phyloP scores from a whole-genome alignment of 2,329 filamentous ascomycete genomes.

The Monosporascus sp. region DNA sequence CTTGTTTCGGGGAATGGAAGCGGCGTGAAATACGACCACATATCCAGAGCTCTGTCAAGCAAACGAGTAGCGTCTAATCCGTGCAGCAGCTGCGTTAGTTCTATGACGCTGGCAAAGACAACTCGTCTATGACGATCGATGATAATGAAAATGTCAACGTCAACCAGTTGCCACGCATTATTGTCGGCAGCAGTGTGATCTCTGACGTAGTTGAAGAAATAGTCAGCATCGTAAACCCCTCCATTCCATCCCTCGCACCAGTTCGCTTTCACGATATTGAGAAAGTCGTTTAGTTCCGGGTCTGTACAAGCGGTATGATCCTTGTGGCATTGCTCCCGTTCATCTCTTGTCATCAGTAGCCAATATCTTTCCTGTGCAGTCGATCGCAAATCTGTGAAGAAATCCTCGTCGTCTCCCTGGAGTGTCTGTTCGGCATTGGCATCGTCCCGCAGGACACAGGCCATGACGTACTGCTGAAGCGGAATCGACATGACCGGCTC shows the following conservation, averaged over 20 bases:
- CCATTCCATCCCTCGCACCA: slow-evolving; percentile 5
- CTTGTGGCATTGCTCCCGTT: neutral
- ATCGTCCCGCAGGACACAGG: neutral
- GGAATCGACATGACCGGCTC: slow-evolving; percentile 1
- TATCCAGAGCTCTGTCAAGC: slow-evolving; percentile 5
- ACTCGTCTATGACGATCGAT: slow-evolving; percentile 8
- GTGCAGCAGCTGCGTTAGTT: slow-evolving; percentile 6
- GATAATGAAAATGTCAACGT: slow-evolving; percentile 5
- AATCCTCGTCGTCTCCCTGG: neutral
- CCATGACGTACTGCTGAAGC: slow-evolving; percentile 5
- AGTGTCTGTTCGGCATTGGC: neutral
- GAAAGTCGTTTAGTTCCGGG: neutral
- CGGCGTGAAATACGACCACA: slow-evolving; percentile 12
- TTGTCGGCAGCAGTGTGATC: slow-evolving; percentile 4
- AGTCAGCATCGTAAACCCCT: slow-evolving; percentile 1
- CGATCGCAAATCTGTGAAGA: neutral
- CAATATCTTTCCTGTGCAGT: neutral
- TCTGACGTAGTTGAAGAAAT: slow-evolving; percentile 6
- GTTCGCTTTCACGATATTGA: neutral
- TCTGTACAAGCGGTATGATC: neutral
- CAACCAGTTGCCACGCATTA: slow-evolving; percentile 5
- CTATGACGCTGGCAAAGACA: slow-evolving; percentile 13
- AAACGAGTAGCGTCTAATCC: neutral
- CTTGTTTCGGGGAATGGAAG: slow-evolving; percentile 8
- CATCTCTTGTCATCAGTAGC: slow-evolving; percentile 1